Evolutionary conservation across 768 basidiomycete species (phyloP).

Genomic region (Lentinula sp.): DNA sequence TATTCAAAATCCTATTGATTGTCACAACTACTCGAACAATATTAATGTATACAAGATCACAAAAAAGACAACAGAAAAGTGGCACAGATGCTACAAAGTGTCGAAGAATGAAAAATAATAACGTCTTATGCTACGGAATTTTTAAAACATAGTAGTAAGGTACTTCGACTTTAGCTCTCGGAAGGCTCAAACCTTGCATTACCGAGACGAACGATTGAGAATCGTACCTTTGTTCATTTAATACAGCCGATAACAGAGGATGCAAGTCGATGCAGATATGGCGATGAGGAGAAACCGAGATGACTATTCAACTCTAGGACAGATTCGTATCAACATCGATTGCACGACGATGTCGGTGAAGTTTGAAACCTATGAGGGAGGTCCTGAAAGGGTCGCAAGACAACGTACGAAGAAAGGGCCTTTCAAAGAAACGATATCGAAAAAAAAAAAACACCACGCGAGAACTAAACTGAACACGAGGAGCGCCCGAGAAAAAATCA

Average conservation of each 20-base stretch:
- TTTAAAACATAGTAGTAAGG: neutral
- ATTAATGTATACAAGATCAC: neutral
- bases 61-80: neutral
- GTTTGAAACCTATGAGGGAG: neutral
- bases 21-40: neutral
- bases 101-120: neutral
- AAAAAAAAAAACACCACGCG: neutral
- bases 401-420: neutral
- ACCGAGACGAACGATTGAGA: no score
- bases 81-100: neutral
- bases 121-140: neutral
- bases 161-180: neutral
- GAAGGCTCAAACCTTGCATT: no score
- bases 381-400: neutral
- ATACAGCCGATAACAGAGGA: neutral
- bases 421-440: neutral
- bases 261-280: neutral
- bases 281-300: neutral
- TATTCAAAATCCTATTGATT: neutral
- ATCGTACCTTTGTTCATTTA: neutral
- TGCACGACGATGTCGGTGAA: neutral
- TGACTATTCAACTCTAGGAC: neutral
- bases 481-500: neutral
- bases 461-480: neutral
- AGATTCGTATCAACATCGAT: neutral